Conservation (phyloP, 805 yeast genomes). For the Saccharomycopsis vini region DNA sequence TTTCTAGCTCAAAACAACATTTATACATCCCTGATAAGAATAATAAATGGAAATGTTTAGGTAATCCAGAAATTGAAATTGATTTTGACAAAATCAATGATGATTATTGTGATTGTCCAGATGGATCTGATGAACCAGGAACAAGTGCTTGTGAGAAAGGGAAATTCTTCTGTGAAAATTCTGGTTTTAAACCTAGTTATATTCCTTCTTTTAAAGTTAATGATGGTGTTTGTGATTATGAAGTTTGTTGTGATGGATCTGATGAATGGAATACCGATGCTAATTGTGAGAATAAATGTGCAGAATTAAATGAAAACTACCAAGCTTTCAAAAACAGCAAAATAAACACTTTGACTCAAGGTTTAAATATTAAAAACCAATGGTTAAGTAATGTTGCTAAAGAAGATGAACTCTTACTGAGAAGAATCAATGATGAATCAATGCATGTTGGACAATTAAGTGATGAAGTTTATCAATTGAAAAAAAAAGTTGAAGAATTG, state of each 20-base stretch:
- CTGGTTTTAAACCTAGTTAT: conserved; percentile 54
- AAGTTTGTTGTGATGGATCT: conserved; percentile 86
- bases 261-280: conserved; percentile 48
- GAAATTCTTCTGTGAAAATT: conserved; percentile 69
- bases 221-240: conserved; percentile 91
- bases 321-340: conserved; percentile 19
- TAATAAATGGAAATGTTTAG: conserved; percentile 62
- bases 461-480: conserved; percentile 14
- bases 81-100: conserved; percentile 66
- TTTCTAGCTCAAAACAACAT: conserved; percentile 22
- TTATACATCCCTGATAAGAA: conserved; percentile 43
- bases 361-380: conserved; percentile 21
- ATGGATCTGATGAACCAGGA: conserved; percentile 96
- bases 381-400: conserved; percentile 6
- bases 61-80: conserved; percentile 55
- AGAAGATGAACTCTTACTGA: conserved; percentile 3
- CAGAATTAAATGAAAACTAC: conserved; percentile 23
- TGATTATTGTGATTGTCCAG: conserved; percentile 93
- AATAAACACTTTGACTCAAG: conserved; percentile 22
- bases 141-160: conserved; percentile 65
- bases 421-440: conserved; percentile 10
- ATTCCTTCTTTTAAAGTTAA: conserved; percentile 63
- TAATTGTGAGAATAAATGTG: conserved; percentile 25
- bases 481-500: conserved; percentile 12
- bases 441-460: conserved; percentile 11